Evolutionary conservation across 2,329 filamentous ascomycete species (phyloP).

Genomic region (Spiromastix sp.): DNA sequence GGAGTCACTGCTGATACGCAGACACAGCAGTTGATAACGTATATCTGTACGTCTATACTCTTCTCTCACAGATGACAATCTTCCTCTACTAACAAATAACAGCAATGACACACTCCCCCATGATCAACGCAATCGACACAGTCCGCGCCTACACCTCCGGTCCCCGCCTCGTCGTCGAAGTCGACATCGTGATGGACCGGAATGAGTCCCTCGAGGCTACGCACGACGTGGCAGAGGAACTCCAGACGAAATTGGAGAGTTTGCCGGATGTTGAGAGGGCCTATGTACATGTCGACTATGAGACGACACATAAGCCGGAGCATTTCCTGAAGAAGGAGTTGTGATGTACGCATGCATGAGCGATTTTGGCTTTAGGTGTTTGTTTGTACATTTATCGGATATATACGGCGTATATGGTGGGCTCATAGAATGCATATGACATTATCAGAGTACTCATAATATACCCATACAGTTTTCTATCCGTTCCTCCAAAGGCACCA

Average conservation of each 20-base stretch:
- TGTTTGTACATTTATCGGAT: no score
- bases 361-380: no score
- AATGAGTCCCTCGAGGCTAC: conserved; percentile 62
- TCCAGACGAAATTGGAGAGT: conserved; percentile 89
- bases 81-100: neutral
- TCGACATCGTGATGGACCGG: conserved; percentile 89
- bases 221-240: conserved; percentile 85
- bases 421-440: no score
- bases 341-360: no score
- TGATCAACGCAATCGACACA: conserved; percentile 81
- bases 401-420: no score
- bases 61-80: neutral
- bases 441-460: no score
- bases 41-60: conserved; percentile 54
- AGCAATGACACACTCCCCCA: conserved; percentile 75
- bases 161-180: conserved; percentile 81
- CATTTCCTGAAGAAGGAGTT: conserved; percentile 60
- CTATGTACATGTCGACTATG: conserved; percentile 95
- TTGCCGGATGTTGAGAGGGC: conserved; percentile 85
- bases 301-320: conserved; percentile 90
- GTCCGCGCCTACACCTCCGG: conserved; percentile 90
- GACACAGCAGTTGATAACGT: conserved; percentile 88
- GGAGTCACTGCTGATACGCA: conserved; percentile 78
- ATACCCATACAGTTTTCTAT: no score
- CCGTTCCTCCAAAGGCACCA: no score